Evolutionary conservation across 2,329 filamentous ascomycete genomes (phyloP), one percentile per base, ranked within the genome.

Genomic region (Graphilbum sp.): DNA sequence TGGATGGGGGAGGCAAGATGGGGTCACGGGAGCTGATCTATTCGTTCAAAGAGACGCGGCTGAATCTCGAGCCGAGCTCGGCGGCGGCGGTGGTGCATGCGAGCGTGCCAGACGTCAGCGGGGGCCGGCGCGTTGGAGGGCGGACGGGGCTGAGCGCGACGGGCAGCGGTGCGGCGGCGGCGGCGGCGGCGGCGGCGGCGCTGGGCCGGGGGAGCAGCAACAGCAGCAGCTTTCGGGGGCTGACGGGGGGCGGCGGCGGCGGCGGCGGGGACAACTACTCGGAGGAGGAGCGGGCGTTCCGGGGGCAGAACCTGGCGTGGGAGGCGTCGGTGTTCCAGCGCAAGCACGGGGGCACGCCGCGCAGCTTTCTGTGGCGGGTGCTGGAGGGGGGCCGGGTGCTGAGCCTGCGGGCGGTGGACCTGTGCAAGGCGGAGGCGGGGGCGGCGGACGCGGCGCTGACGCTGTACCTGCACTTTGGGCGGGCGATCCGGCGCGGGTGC

Each of bases 291-390:
- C 43, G 45, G 17, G 63, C 70, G 10, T 94, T 92, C 52, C 73
- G 77, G 46, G 64, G 70, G 43, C 76, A 72, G 45, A 73, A 82
- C 52, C 63, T 95, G 38, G 84, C 88, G 20, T 77, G 67, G 2
- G 73, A 86, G 24, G 79, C 84, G 21, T 85, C 84, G 3, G 69
- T 96, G 40, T 94, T 84, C 62, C 86, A 93, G 57, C 76, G 90
- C 39, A 72, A 72, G 55, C 72, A 79, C 55, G 74, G 80, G 51
- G 66, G 71, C 45, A 77, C 79, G 45, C 90, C 90, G 30, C 77
- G 82, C 52, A 84, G 75, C 57, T 92, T 96, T 53, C 68, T 94
- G 35, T 98, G 90, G 90, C 75, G 88, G 48, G 69, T 96, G 30
- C 61, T 95, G 43, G 80, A 93, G 51, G 75, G 84, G 50, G 75